Base-by-base conservation (phyloP, 257 asterid species). In the Solanum ossicruentum region DNA sequence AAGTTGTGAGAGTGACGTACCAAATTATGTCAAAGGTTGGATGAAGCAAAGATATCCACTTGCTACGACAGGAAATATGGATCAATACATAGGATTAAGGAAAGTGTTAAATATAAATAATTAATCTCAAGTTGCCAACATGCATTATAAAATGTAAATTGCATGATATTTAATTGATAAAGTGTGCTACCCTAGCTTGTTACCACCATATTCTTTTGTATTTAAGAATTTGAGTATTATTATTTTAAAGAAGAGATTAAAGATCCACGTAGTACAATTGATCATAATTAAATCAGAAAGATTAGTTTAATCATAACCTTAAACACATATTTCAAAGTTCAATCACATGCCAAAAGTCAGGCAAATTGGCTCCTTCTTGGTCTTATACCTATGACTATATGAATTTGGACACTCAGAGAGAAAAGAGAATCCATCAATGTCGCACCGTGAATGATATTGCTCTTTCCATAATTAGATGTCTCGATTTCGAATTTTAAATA, bases 1-100 rank as follows among this genome's bases (percentile, higher is more conserved):
- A n/a, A 47, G 47, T n/a, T 20, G 80, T 81, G 52, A 67, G 60
- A 49, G 80, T 49, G 86, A 84, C 79, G 58, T 81, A 79, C 41
- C 72, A 36, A 69, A 49, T 72, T 55, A 12, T 56, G 71, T 84
- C 57, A 70, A 41, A 49, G 32, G 56, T 69, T 81, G 82, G 88
- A 78, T 88, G 88, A 86, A 86, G 87, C 69, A 90, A 79, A 88
- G 90, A 61, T 57, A 84, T 58, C 84, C 85, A 88, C 86, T 87
- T 88, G 91, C 87, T 23, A 85, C 79, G 36, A 84, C 73, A 77
- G 86, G 87, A 82, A 85, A 86, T n/a, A 83, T 80, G 45, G n/a
- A 77, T 5, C 47, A 23, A 23, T 23, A 51, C 82, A 23, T 77
- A 28, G 82, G 85, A 61, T 82, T 81, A 84, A 84, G 84, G 84